Base-by-base conservation (phyloP, 176 grass and related monocot genomes). In the Carex parvula region DNA sequence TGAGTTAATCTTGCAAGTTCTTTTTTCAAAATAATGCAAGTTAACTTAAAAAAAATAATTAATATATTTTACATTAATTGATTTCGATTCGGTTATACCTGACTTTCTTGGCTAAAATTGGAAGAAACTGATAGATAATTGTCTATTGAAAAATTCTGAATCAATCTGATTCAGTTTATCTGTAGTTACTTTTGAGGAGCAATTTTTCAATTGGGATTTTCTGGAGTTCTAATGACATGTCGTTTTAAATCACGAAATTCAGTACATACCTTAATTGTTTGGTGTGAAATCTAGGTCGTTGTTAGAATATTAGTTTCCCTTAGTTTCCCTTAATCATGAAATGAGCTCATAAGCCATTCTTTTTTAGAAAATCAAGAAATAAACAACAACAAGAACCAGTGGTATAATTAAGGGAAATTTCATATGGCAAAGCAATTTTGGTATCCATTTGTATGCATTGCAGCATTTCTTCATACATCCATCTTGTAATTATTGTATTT, bases 1-100 rank as follows among this genome's bases (percentile, higher is more conserved):
- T 97, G 72, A 83, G 74, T 84, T 26, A 4, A 56, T 87, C 52
- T 48, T 42, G 21, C 75, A 10, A 50, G 10, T 50, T 50, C 9
- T 50, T 50, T 50, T n/a, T 50, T 50, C 46, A 50, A 50, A 4
- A 56, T 87, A 39, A 29, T 42, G 21, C 75, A 10, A 56, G 18
- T 76, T 86, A 22, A 80, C 60, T 70, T 86, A 33, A 26, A 10
- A 0, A 42, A 69, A 42, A 10, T 42, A n/a, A 41, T 70, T 8
- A 42, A 42, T 42, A 41, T 70, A 42, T 39, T 70, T 42, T n/a
- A 16, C n/a, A 29, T 35, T 37, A 69, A 69, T 69, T 3, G 29
- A 39, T 69, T 33, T 41, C 41, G 66, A 35, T 60, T 80, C 5
- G 77, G 20, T 56, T 80, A 32, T 9, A 80, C 17, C 41, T 67